Conservation (phyloP, 1,284 basidiomycete genomes). For the Cutaneotrichosporon spelunceum region DNA sequence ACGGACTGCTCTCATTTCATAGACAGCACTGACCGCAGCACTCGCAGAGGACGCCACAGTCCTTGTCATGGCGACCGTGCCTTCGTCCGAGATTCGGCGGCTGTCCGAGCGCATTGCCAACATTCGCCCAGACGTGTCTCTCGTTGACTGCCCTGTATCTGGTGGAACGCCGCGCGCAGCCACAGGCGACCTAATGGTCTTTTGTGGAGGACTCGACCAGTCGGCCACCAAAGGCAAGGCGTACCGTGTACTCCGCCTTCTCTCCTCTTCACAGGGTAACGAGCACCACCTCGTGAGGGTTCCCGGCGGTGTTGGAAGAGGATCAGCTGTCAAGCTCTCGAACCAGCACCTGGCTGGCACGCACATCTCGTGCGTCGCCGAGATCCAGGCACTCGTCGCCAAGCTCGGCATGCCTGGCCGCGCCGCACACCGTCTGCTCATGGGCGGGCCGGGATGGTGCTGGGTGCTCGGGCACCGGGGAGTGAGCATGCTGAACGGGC, state of each 20-base stretch:
- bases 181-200: slow-evolving; percentile 38
- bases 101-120: slow-evolving; percentile 19
- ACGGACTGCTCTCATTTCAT: not conserved
- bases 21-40: not conserved
- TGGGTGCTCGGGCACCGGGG: slow-evolving; percentile 27
- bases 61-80: slow-evolving; percentile 37
- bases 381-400: slow-evolving; percentile 31
- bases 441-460: slow-evolving; percentile 16
- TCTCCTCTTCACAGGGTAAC: slow-evolving; percentile 22
- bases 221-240: slow-evolving; percentile 6
- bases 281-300: slow-evolving; percentile 18
- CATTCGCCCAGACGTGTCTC: slow-evolving; percentile 27
- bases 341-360: slow-evolving; percentile 26
- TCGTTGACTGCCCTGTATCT: slow-evolving; percentile 42
- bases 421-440: slow-evolving; percentile 14
- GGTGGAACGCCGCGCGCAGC: slow-evolving; percentile 38
- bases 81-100: slow-evolving; percentile 24
- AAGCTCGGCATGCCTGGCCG: slow-evolving; percentile 28
- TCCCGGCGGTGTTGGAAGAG: slow-evolving; percentile 27
- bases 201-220: slow-evolving; percentile 29
- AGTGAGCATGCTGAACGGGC: slow-evolving; percentile 23
- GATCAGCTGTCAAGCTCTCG: slow-evolving; percentile 24
- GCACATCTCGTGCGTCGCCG: slow-evolving; percentile 30
- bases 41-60: slow-evolving; percentile 29
- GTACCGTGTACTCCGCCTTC: slow-evolving; percentile 27